Base-by-base conservation (phyloP, 768 basidiomycete genomes). In the Lactarius hengduanensis region DNA sequence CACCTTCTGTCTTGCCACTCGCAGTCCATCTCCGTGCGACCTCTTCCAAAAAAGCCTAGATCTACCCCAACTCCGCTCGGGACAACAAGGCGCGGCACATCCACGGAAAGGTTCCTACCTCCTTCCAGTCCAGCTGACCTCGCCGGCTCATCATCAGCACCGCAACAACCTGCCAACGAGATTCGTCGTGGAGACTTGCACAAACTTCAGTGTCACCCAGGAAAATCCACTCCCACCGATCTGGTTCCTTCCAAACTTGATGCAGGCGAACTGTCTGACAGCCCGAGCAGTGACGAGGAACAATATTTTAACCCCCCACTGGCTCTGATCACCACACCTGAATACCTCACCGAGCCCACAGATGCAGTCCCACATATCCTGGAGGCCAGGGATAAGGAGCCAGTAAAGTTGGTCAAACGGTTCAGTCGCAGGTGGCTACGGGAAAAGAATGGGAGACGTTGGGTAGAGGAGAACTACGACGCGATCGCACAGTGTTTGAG, bases 351-450 rank as follows among this genome's bases (percentile, higher is more conserved):
- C 11, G 15, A 41, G 38, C 13, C 38, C 28, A 57, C 47, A 13
- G 28, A 54, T 7, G 62, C 38, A 26, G 36, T 41, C 26, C 41
- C 57, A 16, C 40, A 62, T 2, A 62, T 41, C 2, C 13, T 64
- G 45, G 60, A 34, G 47, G 15, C 47, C 28, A n/a, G 0, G 7
- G 57, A 53, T 10, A 60, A 57, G 10, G 32, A 9, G 7, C 15
- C 26, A 15, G 22, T 68, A 2, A 9, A 61, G 41, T 32, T 63
- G 5, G 63, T 70, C 18, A 72, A 64, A 34, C 71, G 71, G 20
- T 69, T 70, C 55, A 76, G 75, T n/a, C 71, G 72, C 50, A 76
- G 76, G 54, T 82, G 82, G 81, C 50, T 78, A 9, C 73, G 74
- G 34, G 81, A 82, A 70, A 77, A 76, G 68, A 76, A 74, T 22